phyloP scores from a whole-genome alignment of 2,329 filamentous ascomycete genomes.

The Ceratocystis albifundus region DNA sequence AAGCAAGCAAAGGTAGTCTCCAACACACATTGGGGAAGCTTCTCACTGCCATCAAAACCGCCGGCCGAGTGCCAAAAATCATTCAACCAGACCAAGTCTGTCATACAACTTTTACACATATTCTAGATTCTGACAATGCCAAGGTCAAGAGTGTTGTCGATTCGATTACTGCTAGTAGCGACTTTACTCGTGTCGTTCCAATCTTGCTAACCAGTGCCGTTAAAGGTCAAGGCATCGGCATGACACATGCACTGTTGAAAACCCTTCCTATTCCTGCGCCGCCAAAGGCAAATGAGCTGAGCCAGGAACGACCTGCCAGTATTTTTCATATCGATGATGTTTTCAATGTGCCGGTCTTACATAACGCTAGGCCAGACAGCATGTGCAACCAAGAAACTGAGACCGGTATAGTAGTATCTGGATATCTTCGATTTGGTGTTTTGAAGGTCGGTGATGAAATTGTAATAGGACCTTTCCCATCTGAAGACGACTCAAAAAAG shows the following conservation, averaged over 20 bases:
- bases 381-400: slow-evolving; percentile 34
- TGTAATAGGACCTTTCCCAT: slow-evolving; percentile 64
- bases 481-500: slow-evolving; percentile 33
- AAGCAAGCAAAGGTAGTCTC: slow-evolving; percentile 63
- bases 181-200: slow-evolving; percentile 47
- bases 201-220: slow-evolving; percentile 82
- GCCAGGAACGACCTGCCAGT: slow-evolving; percentile 48
- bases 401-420: slow-evolving; percentile 65
- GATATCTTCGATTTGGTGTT: slow-evolving; percentile 67
- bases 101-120: slow-evolving; percentile 42
- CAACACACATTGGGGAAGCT: slow-evolving; percentile 60
- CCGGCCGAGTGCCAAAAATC: slow-evolving; percentile 62
- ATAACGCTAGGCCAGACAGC: slow-evolving; percentile 27
- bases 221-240: slow-evolving; percentile 68
- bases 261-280: slow-evolving; percentile 57
- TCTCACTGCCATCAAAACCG: slow-evolving; percentile 64
- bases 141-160: slow-evolving; percentile 48
- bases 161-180: slow-evolving; percentile 37
- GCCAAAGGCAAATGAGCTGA: slow-evolving; percentile 44
- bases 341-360: slow-evolving; percentile 60
- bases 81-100: slow-evolving; percentile 46
- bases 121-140: slow-evolving; percentile 45
- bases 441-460: slow-evolving; percentile 68
- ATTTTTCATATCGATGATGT: slow-evolving; percentile 88
- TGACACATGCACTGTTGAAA: slow-evolving; percentile 69